Evolutionary conservation across 108 stramenopile genomes (phyloP), one percentile per base, ranked within the genome.

Genomic region (Pseudonitzschia pungens): DNA sequence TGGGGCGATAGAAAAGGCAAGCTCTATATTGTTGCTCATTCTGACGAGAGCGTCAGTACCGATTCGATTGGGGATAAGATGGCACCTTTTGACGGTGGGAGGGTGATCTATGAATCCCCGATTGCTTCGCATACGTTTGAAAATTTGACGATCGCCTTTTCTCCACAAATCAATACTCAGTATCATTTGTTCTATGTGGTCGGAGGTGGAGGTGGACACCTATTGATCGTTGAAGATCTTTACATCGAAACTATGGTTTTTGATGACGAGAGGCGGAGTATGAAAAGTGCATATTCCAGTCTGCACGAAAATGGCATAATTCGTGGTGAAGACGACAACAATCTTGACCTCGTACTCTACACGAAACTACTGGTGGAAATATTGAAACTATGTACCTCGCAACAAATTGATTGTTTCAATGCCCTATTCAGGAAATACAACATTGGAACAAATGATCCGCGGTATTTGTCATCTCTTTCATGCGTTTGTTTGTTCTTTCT

Each of bases 1-100:
- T 64, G 71, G 60, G 71, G 71, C 22, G 31, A 64, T 27, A 8
- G 44, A n/a, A 72, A 72, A 72, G 71, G 71, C 7, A 4, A 16
- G n/a, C 33, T 70, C 22, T 57, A 57, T 32, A 42, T 70, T 57
- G 55, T 57, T 56, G 69, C 69, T 9, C 53, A 57, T 70, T 18
- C 45, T 12, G 45, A 48, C 14, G 14, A 48, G 1, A 48, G 10
- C 18, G 18, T 12, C 45, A 18, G 14, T 4, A 18, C 4, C 45
- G 45, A 1, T 48, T 48, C 45, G 1, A 12, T 48, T 14, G 18
- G 45, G 45, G 45, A 18, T 12, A 48, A 48, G 3, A 12, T 2
- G 18, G 45, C 45, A 48, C 18, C 1, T 48, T 48, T 48, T 48
- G 45, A 48, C 5, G 18, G 45, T 18, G 45, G 45, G 18, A 48